phyloP scores from a whole-genome alignment of 176 grass and related monocot genomes.

The Juncus effusus region DNA sequence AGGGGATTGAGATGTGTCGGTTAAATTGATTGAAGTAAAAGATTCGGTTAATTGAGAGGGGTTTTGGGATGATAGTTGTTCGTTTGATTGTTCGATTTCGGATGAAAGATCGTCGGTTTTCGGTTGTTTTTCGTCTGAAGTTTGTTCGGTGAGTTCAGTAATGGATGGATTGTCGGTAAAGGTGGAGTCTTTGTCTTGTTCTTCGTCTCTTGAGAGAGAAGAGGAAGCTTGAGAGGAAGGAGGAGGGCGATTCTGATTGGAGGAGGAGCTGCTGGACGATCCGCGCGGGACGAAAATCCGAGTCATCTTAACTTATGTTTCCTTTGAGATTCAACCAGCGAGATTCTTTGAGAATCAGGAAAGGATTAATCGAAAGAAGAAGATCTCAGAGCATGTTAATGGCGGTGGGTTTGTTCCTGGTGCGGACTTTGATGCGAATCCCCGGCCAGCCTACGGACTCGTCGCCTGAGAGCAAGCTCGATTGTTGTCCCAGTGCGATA shows the following conservation, averaged over 20 bases:
- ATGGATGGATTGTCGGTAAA: conserved; percentile 29
- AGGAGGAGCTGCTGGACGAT: conserved; percentile 55
- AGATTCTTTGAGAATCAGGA: conserved; percentile 22
- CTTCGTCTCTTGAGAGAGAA: conserved; percentile 39
- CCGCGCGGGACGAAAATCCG: conserved; percentile 93
- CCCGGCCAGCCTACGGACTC: conserved; percentile 40
- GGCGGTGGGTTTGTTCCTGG: conserved; percentile 50
- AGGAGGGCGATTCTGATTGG: conserved; percentile 50
- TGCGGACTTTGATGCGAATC: too few species aligned
- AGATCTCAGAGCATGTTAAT: conserved; percentile 26
- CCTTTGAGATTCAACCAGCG: conserved; percentile 13
- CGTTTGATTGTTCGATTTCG: conserved; percentile 43
- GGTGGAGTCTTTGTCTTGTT: conserved; percentile 30
- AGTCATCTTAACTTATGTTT: conserved; percentile 65
- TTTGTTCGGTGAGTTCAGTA: conserved; percentile 30
- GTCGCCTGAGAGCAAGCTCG: conserved; percentile 48
- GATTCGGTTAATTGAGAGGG: conserved; percentile 45
- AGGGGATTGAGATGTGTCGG: conserved; percentile 29
- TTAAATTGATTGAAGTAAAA: conserved; percentile 33
- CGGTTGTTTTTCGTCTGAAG: conserved; percentile 35
- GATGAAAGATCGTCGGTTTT: conserved; percentile 39
- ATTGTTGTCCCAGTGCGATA: conserved; percentile 48
- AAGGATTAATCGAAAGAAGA: conserved; percentile 14
- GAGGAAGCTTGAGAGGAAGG: conserved; percentile 29
- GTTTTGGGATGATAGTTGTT: conserved; percentile 30